Conservation (phyloP, 2,329 filamentous ascomycete species). For the Ceratocystis alfenasii region DNA sequence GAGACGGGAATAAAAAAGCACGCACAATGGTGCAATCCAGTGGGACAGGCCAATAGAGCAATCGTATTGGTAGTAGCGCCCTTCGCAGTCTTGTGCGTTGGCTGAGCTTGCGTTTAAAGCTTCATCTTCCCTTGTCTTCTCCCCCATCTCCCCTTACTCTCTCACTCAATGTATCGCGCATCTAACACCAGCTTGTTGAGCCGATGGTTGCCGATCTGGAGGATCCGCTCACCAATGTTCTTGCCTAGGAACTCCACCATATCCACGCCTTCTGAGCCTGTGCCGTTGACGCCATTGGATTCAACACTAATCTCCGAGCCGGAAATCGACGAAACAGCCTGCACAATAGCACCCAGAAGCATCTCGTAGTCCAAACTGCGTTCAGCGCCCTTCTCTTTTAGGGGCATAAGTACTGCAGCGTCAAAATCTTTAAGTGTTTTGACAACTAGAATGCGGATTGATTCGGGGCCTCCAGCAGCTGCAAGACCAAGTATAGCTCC, state of each 20-base stretch:
- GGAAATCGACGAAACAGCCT: constrained; percentile 38
- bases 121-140: neutral
- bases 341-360: constrained; percentile 44
- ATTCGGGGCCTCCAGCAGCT: constrained; percentile 57
- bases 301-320: constrained; percentile 26
- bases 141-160: neutral
- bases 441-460: constrained; percentile 44
- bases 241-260: constrained; percentile 45
- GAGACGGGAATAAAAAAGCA: no score
- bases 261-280: constrained; percentile 32
- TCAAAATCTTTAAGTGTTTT: constrained; percentile 46
- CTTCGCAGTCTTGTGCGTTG: neutral
- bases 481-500: constrained; percentile 73
- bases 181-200: constrained; percentile 43
- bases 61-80: neutral
- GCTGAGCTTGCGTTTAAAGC: neutral
- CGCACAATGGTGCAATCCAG: no score
- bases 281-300: constrained; percentile 11
- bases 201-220: constrained; percentile 35
- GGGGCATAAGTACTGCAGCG: constrained; percentile 40
- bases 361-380: constrained; percentile 42
- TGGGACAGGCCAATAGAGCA: no score
- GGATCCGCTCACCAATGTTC: constrained; percentile 40
- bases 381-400: constrained; percentile 39
- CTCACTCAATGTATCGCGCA: constrained; percentile 39